These are phyloP conservation scores for Botrytis sinoallii DNA, from an alignment of 2,329 filamentous ascomycete genomes.

Conservation along the genomic window DNA sequence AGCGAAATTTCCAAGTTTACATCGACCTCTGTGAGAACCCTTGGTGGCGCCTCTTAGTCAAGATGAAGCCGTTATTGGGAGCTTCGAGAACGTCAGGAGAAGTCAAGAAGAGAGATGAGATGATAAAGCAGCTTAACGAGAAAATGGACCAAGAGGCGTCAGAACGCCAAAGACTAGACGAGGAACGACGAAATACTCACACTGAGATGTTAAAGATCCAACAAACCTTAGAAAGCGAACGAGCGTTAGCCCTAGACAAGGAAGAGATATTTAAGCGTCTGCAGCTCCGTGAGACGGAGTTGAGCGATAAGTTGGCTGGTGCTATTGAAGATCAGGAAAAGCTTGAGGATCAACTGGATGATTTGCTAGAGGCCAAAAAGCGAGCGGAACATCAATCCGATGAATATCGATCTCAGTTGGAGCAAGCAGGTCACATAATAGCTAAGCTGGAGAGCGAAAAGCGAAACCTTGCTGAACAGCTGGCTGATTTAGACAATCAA, in stretches of 20 bases:
- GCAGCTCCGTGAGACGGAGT: conserved; percentile 83
- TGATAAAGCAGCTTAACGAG: conserved; percentile 81
- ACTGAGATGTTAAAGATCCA: conserved; percentile 85
- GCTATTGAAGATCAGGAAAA: conserved; percentile 92
- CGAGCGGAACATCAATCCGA: conserved; percentile 82
- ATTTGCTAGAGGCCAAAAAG: conserved; percentile 83
- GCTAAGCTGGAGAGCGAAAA: conserved; percentile 84
- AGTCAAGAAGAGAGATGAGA: conserved; percentile 91
- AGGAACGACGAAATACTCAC: conserved; percentile 84
- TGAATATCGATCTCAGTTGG: conserved; percentile 73
- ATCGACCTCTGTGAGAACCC: conserved; percentile 85
- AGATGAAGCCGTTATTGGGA: conserved; percentile 92
- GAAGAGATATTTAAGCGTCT: conserved; percentile 99
- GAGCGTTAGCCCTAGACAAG: conserved; percentile 93
- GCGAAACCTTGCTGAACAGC: conserved; percentile 63
- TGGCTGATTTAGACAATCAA: conserved; percentile 66
- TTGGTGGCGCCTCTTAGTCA: conserved; percentile 94
- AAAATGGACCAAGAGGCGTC: conserved; percentile 76
- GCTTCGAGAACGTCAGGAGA: conserved; percentile 88
- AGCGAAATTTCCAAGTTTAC: conserved; percentile 90
- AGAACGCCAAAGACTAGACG: conserved; percentile 78
- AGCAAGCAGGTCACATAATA: conserved; percentile 88
- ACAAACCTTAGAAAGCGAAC: conserved; percentile 91
- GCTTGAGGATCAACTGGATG: conserved; percentile 89
- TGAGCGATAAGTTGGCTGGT: conserved; percentile 88